phyloP scores from a whole-genome alignment of 2,329 filamentous ascomycete species.

The Aspergillus udagawae region DNA sequence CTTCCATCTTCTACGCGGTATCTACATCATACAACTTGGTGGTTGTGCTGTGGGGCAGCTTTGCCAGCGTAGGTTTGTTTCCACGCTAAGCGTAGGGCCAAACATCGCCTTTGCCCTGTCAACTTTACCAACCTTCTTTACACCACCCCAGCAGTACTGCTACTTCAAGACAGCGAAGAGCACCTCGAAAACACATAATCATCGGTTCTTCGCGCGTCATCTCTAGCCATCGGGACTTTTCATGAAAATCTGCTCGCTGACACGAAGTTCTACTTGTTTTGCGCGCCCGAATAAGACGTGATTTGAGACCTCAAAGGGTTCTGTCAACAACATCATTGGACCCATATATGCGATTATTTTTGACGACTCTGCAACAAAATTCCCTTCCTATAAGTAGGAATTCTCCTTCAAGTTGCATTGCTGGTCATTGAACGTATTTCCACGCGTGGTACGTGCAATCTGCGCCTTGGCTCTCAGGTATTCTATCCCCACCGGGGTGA shows the following conservation, averaged over 20 bases:
- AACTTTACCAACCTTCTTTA: conserved; percentile 30
- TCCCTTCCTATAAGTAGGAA: conserved; percentile 14
- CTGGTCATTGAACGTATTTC: conserved; percentile 24
- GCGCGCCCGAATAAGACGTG: conserved; percentile 17
- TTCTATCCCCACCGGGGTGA: conserved; percentile 30
- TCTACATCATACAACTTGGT: conserved; percentile 9
- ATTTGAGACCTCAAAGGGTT: conserved; percentile 21
- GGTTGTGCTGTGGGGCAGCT: conserved; percentile 35
- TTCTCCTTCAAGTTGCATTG: conserved; percentile 17
- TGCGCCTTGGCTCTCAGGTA: conserved; percentile 25
- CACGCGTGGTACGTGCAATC: conserved; percentile 36
- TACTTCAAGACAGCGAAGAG: conserved; percentile 6
- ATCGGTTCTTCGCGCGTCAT: conserved; percentile 18
- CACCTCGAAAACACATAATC: conserved; percentile 11
- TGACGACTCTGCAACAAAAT: conserved; percentile 13
- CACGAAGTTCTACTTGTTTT: not conserved
- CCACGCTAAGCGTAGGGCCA: conserved; percentile 41
- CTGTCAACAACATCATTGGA: conserved; percentile 31
- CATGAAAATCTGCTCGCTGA: not conserved
- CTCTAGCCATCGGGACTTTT: not conserved
- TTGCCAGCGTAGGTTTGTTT: conserved; percentile 29
- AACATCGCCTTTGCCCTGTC: conserved; percentile 39
- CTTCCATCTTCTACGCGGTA: conserved; percentile 17
- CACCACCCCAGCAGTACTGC: conserved; percentile 14
- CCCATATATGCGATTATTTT: conserved; percentile 18